Conservation (phyloP, 805 yeast species). For the Clavispora santaluciae region DNA sequence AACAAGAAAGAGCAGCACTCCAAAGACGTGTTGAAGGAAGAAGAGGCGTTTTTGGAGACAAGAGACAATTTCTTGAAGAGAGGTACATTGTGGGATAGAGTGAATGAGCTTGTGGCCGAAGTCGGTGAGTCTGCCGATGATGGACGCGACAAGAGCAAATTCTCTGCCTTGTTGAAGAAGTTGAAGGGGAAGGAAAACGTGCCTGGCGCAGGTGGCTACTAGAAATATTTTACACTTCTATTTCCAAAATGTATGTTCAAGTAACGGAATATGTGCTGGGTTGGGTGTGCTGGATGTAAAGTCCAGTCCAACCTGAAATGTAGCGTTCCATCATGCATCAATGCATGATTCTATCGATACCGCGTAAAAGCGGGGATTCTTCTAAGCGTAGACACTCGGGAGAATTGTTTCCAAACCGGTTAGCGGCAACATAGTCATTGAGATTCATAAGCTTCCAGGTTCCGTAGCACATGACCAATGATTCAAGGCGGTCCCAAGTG, state of each 20-base stretch:
- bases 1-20: constrained; percentile 69
- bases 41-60: constrained; percentile 63
- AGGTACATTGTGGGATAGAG: constrained; percentile 54
- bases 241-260: neutral
- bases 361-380: constrained; percentile 12
- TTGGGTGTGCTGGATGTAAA: too few relatives aligned
- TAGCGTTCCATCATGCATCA: too few relatives aligned
- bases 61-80: constrained; percentile 59
- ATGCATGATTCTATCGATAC: constrained; percentile 8
- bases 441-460: constrained; percentile 35
- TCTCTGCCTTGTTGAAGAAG: constrained; percentile 58
- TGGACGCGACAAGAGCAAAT: constrained; percentile 63
- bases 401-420: constrained; percentile 10
- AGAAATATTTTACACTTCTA: constrained; percentile 6
- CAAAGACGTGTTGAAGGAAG: constrained; percentile 60
- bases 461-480: constrained; percentile 30
- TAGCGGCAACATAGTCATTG: constrained; percentile 24
- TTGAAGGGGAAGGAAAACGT: constrained; percentile 66
- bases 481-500: constrained; percentile 31
- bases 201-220: constrained; percentile 73
- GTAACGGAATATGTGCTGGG: neutral
- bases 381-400: constrained; percentile 9
- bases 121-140: constrained; percentile 40
- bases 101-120: constrained; percentile 45
- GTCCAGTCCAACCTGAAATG: too few relatives aligned